phyloP scores from a whole-genome alignment of 2,329 filamentous ascomycete genomes.

The Aspergillus unguis region DNA sequence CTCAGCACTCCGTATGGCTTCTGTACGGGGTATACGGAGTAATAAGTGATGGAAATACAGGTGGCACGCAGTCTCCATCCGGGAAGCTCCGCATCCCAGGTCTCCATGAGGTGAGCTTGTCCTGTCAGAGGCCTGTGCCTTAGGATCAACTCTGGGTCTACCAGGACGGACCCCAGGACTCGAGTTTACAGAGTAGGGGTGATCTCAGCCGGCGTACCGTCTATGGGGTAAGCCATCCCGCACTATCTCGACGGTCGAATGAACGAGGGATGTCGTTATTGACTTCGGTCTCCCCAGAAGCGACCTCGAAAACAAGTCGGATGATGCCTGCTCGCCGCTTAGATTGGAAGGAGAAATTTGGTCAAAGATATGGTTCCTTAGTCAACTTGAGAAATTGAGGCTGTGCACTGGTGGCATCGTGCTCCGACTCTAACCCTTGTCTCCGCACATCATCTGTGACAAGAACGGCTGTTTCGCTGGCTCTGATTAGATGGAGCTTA shows the following conservation, averaged over 20 bases:
- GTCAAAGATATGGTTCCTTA: slow-evolving; percentile 6
- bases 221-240: slow-evolving; percentile 1
- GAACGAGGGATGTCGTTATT: background rate
- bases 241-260: background rate
- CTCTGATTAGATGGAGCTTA: slow-evolving; percentile 9
- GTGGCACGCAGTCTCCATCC: slow-evolving; percentile 13
- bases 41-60: slow-evolving; percentile 4
- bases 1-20: background rate
- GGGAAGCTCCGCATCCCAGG: slow-evolving; percentile 11
- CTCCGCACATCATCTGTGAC: slow-evolving; percentile 22
- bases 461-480: slow-evolving; percentile 22
- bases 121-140: slow-evolving; percentile 13
- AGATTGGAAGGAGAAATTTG: background rate
- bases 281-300: background rate
- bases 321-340: slow-evolving; percentile 13
- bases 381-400: slow-evolving; percentile 24
- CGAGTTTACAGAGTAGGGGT: too few relatives aligned
- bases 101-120: slow-evolving; percentile 4
- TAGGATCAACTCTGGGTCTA: slow-evolving; percentile 25
- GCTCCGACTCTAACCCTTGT: slow-evolving; percentile 17
- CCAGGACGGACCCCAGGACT: slow-evolving; percentile 8
- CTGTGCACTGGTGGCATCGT: slow-evolving; percentile 22
- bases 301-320: slow-evolving; percentile 10
- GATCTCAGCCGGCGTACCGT: background rate
- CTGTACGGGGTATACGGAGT: background rate